phyloP scores from a whole-genome alignment of 2,329 filamentous ascomycete genomes.

The Exophiala oligosperma region DNA sequence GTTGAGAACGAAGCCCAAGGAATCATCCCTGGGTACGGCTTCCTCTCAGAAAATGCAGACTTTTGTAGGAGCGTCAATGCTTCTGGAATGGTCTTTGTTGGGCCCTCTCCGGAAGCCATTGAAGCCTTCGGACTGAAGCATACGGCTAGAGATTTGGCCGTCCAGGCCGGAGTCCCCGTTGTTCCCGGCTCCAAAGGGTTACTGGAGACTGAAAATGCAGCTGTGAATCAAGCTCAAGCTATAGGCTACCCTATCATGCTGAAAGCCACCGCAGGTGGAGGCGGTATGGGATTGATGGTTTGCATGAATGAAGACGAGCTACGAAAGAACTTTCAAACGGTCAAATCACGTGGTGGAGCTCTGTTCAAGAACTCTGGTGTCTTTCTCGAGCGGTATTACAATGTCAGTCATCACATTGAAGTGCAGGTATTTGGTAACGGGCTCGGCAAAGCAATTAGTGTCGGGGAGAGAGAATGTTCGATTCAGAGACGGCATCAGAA shows the following conservation, averaged over 20 bases:
- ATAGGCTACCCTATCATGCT: constrained; percentile 60
- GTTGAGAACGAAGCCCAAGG: constrained; percentile 43
- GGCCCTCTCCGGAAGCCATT: constrained; percentile 56
- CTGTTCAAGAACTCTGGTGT: constrained; percentile 83
- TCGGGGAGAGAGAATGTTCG: constrained; percentile 86
- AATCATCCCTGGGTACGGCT: constrained; percentile 67
- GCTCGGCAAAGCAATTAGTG: constrained; percentile 72
- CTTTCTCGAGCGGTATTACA: constrained; percentile 80
- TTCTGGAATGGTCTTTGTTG: constrained; percentile 60
- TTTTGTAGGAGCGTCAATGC: constrained; percentile 56
- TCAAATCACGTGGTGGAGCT: constrained; percentile 70
- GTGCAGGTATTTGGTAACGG: constrained; percentile 88
- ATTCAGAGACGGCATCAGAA: constrained; percentile 87
- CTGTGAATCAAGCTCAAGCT: constrained; percentile 41
- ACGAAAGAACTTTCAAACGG: constrained; percentile 65
- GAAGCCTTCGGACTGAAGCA: constrained; percentile 60
- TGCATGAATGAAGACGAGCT: constrained; percentile 70
- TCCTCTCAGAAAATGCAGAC: constrained; percentile 62
- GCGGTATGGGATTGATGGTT: constrained; percentile 81
- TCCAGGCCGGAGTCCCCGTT: constrained; percentile 54
- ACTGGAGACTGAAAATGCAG: constrained; percentile 47
- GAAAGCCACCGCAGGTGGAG: constrained; percentile 78
- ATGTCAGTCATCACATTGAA: constrained; percentile 80
- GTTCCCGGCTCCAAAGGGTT: constrained; percentile 54
- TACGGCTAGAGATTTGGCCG: constrained; percentile 54